A percentile compares a stretch with the other conserved stretches of the same genome.
These are phyloP conservation scores for Moniliophthora roreri DNA, from an alignment of 1,284 basidiomycete species.

Conservation along the genomic window DNA sequence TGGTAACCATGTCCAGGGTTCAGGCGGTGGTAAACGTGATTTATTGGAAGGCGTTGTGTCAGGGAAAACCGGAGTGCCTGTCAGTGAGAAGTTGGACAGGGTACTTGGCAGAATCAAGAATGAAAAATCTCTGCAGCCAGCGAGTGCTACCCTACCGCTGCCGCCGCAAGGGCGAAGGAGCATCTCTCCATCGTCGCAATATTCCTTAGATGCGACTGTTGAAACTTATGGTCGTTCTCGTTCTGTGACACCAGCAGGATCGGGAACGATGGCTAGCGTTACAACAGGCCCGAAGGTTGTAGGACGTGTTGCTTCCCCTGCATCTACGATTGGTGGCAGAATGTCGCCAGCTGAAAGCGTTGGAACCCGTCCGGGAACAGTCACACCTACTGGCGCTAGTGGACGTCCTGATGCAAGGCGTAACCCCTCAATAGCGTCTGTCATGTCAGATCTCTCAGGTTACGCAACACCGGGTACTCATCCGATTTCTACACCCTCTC, in stretches of 20 bases:
- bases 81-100: slow-evolving; percentile 76
- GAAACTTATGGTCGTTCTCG: slow-evolving; percentile 9
- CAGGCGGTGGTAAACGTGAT: slow-evolving; percentile 47
- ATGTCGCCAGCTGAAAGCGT: slow-evolving; percentile 22
- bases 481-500: slow-evolving; percentile 24
- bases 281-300: slow-evolving; percentile 15
- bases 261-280: slow-evolving; percentile 48
- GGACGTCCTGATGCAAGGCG: slow-evolving; percentile 27
- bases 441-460: slow-evolving; percentile 58
- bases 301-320: slow-evolving; percentile 22
- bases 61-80: slow-evolving; percentile 46
- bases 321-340: slow-evolving; percentile 20
- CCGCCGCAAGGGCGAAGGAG: slow-evolving; percentile 9
- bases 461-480: slow-evolving; percentile 51
- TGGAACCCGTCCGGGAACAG: slow-evolving; percentile 26
- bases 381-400: slow-evolving; percentile 26
- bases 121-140: slow-evolving; percentile 28
- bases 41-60: slow-evolving; percentile 65
- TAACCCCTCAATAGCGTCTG: slow-evolving; percentile 64
- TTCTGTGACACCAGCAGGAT: slow-evolving; percentile 22
- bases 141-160: slow-evolving; percentile 25
- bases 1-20: slow-evolving; percentile 24
- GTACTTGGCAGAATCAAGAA: slow-evolving; percentile 76
- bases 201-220: slow-evolving; percentile 16
- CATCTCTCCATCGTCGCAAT: slow-evolving; percentile 17